Evolutionary conservation across 805 yeast species (phyloP).

Genomic region (Tetrapisispora fleetii): DNA sequence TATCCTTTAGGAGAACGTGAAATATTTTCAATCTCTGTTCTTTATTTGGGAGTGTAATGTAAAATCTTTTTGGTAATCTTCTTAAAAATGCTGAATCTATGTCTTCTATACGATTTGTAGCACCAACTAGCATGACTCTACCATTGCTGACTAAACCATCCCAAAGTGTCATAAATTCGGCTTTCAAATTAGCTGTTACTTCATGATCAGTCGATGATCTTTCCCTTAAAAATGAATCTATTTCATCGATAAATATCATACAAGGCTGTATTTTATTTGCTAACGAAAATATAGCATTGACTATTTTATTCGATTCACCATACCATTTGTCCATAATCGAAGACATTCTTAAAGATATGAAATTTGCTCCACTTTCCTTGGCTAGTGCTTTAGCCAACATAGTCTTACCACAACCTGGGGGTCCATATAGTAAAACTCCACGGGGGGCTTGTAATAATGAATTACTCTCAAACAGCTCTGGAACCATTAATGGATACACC

Average conservation of each 20-base stretch:
- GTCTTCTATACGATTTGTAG: slow-evolving; percentile 86
- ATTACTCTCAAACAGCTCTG: slow-evolving; percentile 62
- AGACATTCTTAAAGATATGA: slow-evolving; percentile 85
- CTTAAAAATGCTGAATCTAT: slow-evolving; percentile 88
- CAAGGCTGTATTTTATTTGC: slow-evolving; percentile 90
- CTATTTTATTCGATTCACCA: slow-evolving; percentile 90
- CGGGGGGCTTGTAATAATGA: slow-evolving; percentile 83
- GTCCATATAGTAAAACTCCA: slow-evolving; percentile 87
- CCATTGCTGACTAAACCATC: slow-evolving; percentile 80
- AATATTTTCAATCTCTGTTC: slow-evolving; percentile 64
- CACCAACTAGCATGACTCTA: slow-evolving; percentile 80
- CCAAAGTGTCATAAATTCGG: slow-evolving; percentile 97
- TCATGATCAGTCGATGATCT: slow-evolving; percentile 82
- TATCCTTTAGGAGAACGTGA: slow-evolving; percentile 54
- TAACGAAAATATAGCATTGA: slow-evolving; percentile 83
- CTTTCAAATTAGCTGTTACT: slow-evolving; percentile 87
- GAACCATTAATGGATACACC: slow-evolving; percentile 71
- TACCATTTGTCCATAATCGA: slow-evolving; percentile 96
- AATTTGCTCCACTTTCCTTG: slow-evolving; percentile 81
- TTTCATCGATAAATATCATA: slow-evolving; percentile 90
- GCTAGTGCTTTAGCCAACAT: slow-evolving; percentile 96
- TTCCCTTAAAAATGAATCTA: slow-evolving; percentile 86
- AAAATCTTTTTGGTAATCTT: slow-evolving; percentile 84
- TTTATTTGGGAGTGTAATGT: slow-evolving; percentile 61
- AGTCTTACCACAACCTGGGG: slow-evolving; percentile 97